Evolutionary conservation across 2,329 filamentous ascomycete species (phyloP).

Genomic region (Fusarium irregulare): DNA sequence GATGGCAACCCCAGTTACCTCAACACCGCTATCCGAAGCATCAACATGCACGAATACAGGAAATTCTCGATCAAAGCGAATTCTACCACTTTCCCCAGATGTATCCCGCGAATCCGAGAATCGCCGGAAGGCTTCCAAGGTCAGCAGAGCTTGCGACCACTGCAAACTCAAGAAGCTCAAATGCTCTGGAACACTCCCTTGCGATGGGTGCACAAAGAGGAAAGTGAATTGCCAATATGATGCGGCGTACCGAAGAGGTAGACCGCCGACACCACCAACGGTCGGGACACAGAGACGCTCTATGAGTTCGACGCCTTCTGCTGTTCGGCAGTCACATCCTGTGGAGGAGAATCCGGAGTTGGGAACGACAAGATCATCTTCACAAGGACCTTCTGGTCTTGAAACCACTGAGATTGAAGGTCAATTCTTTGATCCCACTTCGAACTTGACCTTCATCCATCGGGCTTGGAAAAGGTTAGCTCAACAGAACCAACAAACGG

Average conservation of each 20-base stretch:
- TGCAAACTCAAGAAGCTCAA: conserved; percentile 54
- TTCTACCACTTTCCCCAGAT: conserved; percentile 21
- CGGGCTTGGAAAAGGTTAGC: conserved; percentile 63
- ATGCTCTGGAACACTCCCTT: conserved; percentile 54
- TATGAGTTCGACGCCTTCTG: conserved; percentile 28
- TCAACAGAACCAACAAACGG: conserved; percentile 52
- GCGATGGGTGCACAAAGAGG: conserved; percentile 48
- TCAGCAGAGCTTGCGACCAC: conserved; percentile 53
- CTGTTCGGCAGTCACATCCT: background rate
- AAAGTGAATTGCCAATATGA: conserved; percentile 50
- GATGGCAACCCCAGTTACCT: conserved; percentile 22
- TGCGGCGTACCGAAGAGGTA: conserved; percentile 51
- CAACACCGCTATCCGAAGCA: conserved; percentile 32
- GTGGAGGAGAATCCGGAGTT: background rate
- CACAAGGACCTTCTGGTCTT: conserved; percentile 56
- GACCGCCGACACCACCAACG: conserved; percentile 52
- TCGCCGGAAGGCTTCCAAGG: conserved; percentile 34
- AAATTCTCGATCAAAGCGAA: conserved; percentile 17
- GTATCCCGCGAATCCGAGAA: conserved; percentile 25
- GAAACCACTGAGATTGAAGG: conserved; percentile 62
- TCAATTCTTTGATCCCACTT: conserved; percentile 64
- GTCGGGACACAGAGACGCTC: conserved; percentile 2
- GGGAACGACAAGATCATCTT: conserved; percentile 6
- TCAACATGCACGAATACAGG: conserved; percentile 14
- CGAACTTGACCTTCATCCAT: conserved; percentile 64